These are phyloP conservation scores for Chaetomiaceae sp. DNA, from an alignment of 2,329 filamentous ascomycete species.

Conservation along the genomic window DNA sequence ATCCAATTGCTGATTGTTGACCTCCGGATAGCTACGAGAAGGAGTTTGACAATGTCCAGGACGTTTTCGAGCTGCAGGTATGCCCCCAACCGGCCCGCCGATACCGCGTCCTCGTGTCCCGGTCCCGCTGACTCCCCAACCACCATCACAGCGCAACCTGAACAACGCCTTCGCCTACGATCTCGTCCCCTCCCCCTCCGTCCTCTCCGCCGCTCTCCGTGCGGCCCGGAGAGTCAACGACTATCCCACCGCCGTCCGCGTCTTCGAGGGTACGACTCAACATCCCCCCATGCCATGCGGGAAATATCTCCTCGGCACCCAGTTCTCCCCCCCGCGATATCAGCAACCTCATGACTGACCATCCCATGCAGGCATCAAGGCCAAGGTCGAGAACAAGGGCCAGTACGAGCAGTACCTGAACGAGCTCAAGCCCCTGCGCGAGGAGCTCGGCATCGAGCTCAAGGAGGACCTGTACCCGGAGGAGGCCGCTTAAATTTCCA, in stretches of 20 bases:
- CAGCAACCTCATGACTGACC: constrained; percentile 3
- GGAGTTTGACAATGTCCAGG: constrained; percentile 95
- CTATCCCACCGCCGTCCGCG: constrained; percentile 93
- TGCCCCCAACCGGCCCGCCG: constrained; percentile 26
- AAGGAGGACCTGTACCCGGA: constrained; percentile 91
- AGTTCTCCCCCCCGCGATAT: not conserved
- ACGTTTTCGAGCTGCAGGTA: constrained; percentile 99
- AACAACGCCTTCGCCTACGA: constrained; percentile 99
- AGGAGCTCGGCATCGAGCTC: constrained; percentile 86
- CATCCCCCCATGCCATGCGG: constrained; percentile 4
- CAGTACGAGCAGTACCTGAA: constrained; percentile 97
- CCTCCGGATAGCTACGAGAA: constrained; percentile 79
- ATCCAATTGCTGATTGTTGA: constrained; percentile 37
- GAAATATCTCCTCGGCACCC: constrained; percentile 3
- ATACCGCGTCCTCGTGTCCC: not conserved
- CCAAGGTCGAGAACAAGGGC: constrained; percentile 97
- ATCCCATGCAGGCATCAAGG: constrained; percentile 79
- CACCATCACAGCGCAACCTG: constrained; percentile 73
- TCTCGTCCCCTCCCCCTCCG: constrained; percentile 89
- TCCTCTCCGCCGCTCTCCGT: constrained; percentile 85
- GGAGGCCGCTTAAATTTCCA: constrained; percentile 26
- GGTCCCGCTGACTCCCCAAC: constrained; percentile 12
- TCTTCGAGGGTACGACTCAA: constrained; percentile 81
- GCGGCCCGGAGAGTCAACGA: constrained; percentile 96
- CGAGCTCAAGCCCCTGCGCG: constrained; percentile 85